Evolutionary conservation across 139 green algal species (phyloP), one percentile per base, ranked within the genome.

Genomic region (Chara braunii): DNA sequence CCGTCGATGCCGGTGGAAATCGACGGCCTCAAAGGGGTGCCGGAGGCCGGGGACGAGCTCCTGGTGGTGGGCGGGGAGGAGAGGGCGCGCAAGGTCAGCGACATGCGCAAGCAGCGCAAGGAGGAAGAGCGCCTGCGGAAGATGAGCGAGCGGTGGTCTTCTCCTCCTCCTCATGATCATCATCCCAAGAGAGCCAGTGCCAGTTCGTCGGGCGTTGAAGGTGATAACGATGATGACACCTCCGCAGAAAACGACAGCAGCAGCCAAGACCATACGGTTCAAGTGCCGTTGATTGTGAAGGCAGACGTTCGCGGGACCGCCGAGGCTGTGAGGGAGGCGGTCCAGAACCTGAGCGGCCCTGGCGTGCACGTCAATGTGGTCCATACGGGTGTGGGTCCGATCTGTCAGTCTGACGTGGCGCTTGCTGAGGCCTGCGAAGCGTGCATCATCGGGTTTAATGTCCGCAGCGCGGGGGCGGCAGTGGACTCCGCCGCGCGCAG

Each of bases 241-340:
- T n/a, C n/a, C n/a, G n/a, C n/a, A n/a, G n/a, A n/a, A n/a, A n/a
- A n/a, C n/a, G n/a, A n/a, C n/a, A n/a, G n/a, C n/a, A n/a, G n/a
- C n/a, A n/a, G n/a, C n/a, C n/a, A n/a, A n/a, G n/a, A n/a, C n/a
- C n/a, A n/a, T n/a, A n/a, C 6, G 6, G 14, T 33, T 11, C 11
- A 8, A 35, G 73, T 95, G 61, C 92, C 92, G 77, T 53, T 96
- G 36, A 88, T 96, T 45, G 83, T 96, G 12, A 95, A 94, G 81
- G 85, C 80, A 3, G 90, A 96, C 69, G 43, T 91, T 3, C 83
- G 77, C 28, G 93, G 93, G 14, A 83, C 86, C 18, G 67, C 93
- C 7, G 90, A 97, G 72, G 93, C 93, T 1, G 85, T 99, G 52
- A 88, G 89, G 43, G 63, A 62, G 6, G 89, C 93, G 2, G 78